Conservation (phyloP, 148 eudicot genomes). For the Diospyros lotus region DNA sequence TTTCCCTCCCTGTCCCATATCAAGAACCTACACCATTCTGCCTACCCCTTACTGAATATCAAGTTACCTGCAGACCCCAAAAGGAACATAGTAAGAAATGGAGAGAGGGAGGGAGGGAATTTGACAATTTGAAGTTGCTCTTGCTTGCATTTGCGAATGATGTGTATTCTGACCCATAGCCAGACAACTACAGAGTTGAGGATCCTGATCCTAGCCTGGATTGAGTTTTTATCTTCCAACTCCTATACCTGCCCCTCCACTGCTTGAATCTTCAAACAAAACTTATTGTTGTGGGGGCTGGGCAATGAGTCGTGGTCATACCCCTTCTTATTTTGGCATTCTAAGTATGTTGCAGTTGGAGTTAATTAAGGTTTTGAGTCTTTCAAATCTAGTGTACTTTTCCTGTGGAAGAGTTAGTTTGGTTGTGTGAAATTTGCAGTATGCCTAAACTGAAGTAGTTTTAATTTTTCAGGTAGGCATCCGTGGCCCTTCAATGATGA, state of each 20-base stretch:
- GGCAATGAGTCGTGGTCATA: neutral
- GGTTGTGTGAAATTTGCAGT: neutral
- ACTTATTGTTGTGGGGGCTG: neutral
- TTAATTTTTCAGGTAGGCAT: constrained; percentile 50
- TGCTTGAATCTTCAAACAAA: neutral
- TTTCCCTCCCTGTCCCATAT: too few species aligned
- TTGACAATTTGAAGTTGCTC: too few species aligned
- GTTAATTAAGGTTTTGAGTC: neutral
- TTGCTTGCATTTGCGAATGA: too few species aligned
- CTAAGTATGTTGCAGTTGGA: neutral
- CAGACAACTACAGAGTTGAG: too few species aligned
- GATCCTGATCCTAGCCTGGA: neutral
- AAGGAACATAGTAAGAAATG: too few species aligned
- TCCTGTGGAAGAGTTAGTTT: neutral
- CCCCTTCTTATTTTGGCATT: neutral
- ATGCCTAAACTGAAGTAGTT: constrained; percentile 2
- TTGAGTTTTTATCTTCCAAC: neutral
- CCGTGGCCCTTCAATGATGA: constrained; percentile 79
- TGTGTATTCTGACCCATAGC: too few species aligned
- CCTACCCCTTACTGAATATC: too few species aligned
- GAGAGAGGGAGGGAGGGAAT: too few species aligned
- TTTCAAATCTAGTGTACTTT: neutral
- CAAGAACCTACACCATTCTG: too few species aligned
- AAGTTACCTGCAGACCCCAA: too few species aligned
- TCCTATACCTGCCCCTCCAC: neutral